These are phyloP conservation scores for Coemansia umbellata DNA, from an alignment of 192 early-diverging fungal genomes.

Conservation along the genomic window DNA sequence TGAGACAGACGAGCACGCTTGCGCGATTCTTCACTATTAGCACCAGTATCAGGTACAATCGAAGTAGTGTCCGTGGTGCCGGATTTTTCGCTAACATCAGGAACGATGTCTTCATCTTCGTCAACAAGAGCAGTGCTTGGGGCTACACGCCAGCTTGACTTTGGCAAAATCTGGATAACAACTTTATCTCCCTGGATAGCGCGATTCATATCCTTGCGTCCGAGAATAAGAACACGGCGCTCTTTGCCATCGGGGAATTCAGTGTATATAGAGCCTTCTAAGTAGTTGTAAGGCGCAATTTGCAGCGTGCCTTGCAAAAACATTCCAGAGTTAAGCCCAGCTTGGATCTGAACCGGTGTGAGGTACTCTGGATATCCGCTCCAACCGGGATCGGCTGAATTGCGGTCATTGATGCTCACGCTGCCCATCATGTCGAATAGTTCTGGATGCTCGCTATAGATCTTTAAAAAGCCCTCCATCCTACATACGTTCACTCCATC, in stretches of 20 bases:
- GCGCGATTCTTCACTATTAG: conserved; percentile 2
- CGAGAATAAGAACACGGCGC: conserved; percentile 71
- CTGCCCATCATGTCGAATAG: conserved; percentile 86
- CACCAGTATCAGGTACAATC: conserved; percentile 17
- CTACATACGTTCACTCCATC: conserved; percentile 67
- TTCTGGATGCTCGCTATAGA: conserved; percentile 72
- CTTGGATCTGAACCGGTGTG: conserved; percentile 68
- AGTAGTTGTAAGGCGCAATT: conserved; percentile 83
- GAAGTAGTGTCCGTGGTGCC: conserved; percentile 1
- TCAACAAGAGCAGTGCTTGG: conserved; percentile 72
- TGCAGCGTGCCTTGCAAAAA: conserved; percentile 78
- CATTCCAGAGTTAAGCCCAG: conserved; percentile 77
- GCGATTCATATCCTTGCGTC: conserved; percentile 83
- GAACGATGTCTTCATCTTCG: conserved; percentile 57
- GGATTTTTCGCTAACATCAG: conserved; percentile 18
- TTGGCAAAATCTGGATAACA: conserved; percentile 82
- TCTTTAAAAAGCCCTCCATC: conserved; percentile 74
- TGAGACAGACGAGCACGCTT: conserved; percentile 30
- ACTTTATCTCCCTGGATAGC: conserved; percentile 90
- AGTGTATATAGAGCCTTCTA: conserved; percentile 78
- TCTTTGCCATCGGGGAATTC: conserved; percentile 70
- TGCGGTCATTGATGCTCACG: conserved; percentile 43
- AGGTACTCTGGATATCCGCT: conserved; percentile 66
- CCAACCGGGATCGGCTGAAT: conserved; percentile 50
- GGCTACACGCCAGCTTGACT: conserved; percentile 75